Conservation (phyloP, 306 rosid species). For the Glycine soja region DNA sequence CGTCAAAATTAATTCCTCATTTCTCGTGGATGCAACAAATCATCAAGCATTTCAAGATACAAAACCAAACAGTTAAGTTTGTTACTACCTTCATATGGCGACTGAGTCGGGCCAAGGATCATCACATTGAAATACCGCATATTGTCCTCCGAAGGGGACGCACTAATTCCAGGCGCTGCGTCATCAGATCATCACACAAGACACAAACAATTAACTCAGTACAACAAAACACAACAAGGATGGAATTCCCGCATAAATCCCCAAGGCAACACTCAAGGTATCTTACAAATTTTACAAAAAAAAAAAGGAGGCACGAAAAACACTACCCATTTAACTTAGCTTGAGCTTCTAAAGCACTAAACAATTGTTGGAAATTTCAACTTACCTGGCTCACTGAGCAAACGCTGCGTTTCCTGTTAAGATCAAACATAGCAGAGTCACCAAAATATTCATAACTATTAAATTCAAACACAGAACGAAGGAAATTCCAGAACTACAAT, state of each 20-base stretch:
- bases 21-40: slow-evolving; percentile 11
- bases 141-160: slow-evolving; percentile 96
- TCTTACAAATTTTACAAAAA: not conserved
- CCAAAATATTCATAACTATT: slow-evolving; percentile 27
- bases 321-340: slow-evolving; percentile 2
- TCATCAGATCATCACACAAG: slow-evolving; percentile 46
- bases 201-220: slow-evolving; percentile 33
- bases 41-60: not conserved
- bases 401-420: slow-evolving; percentile 94
- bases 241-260: slow-evolving; percentile 17
- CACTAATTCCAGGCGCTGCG: slow-evolving; percentile 98
- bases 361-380: not conserved
- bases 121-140: slow-evolving; percentile 97
- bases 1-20: not conserved
- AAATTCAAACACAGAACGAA: slow-evolving; percentile 32
- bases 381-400: slow-evolving; percentile 96
- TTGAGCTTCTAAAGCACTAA: slow-evolving; percentile 27
- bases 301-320: not conserved
- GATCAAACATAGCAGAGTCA: slow-evolving; percentile 44
- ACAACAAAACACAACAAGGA: slow-evolving; percentile 29
- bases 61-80: slow-evolving; percentile 9
- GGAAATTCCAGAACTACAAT: slow-evolving; percentile 12
- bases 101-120: slow-evolving; percentile 98
- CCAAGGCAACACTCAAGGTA: not conserved
- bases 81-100: slow-evolving; percentile 95